A percentile compares a stretch with the other conserved stretches of the same genome.
These are phyloP conservation scores for Sarcocystis neurona DNA, from an alignment of 169 alveolate species.

Conservation along the genomic window DNA sequence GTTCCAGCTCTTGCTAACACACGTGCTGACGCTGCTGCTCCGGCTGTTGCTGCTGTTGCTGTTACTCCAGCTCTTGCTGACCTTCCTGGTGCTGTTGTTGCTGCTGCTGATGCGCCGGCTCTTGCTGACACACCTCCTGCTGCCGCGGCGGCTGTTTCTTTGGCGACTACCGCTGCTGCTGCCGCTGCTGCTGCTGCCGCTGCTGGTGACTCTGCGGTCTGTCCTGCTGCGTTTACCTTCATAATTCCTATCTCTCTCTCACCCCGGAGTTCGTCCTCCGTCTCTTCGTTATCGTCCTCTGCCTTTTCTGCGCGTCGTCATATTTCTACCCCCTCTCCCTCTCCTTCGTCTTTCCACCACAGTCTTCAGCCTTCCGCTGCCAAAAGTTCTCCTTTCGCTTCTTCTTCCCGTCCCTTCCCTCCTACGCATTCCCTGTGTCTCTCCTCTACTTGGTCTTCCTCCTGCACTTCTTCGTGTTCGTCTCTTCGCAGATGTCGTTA, in stretches of 20 bases:
- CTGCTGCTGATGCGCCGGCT: not conserved
- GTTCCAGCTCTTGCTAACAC: constrained; percentile 8
- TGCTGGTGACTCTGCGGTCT: constrained; percentile 7
- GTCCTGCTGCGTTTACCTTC: not conserved
- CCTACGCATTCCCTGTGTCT: no score
- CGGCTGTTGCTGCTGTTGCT: constrained; percentile 34
- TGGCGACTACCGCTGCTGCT: constrained; percentile 1
- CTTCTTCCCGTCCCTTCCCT: no score
- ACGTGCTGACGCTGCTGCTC: not conserved
- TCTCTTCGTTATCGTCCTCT: not conserved
- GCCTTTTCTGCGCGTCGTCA: not conserved
- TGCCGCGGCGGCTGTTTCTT: not conserved
- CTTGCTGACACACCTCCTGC: not conserved
- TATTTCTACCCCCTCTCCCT: not conserved
- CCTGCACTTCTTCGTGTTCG: no score
- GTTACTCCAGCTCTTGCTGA: not conserved
- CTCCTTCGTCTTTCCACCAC: not conserved
- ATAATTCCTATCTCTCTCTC: not conserved
- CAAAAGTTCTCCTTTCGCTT: not conserved
- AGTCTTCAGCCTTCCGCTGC: not conserved
- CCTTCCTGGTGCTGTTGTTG: not conserved
- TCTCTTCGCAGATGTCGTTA: not conserved
- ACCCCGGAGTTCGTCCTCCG: not conserved
- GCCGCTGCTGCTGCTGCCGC: constrained; percentile 10
- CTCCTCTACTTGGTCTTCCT: no score